A percentile compares a stretch with the other conserved stretches of the same genome.
Conservation (phyloP, 106 monocot species). For the Dioscorea alata region DNA sequence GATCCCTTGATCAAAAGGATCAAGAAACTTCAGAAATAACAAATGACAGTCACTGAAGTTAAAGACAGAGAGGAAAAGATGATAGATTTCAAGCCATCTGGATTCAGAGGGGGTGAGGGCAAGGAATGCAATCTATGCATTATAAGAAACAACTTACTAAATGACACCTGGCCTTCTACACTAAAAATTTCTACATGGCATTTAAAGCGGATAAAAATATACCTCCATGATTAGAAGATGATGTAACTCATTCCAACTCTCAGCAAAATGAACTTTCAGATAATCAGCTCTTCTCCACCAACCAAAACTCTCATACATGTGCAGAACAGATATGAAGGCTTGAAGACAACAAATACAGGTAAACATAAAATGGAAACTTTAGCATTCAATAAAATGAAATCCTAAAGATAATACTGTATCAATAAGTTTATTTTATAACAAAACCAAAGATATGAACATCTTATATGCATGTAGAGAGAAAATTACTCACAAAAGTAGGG, state of each 20-base stretch:
- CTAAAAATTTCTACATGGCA: too few species aligned
- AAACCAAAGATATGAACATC: too few species aligned
- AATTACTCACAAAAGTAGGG: constrained; percentile 86
- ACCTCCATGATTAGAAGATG: constrained; percentile 99
- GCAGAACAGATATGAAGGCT: constrained; percentile 98
- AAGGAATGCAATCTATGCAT: neutral
- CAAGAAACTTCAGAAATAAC: too few species aligned
- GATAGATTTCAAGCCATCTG: neutral
- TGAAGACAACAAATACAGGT: constrained; percentile 3
- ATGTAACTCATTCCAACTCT: constrained; percentile 97
- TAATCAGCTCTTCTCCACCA: constrained; percentile 99
- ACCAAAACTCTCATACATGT: constrained; percentile 95
- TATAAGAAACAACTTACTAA: too few species aligned
- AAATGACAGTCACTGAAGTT: too few species aligned
- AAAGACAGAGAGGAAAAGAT: neutral
- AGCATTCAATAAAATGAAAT: too few species aligned
- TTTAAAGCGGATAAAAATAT: neutral
- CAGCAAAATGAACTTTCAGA: constrained; percentile 99
- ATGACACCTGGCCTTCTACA: too few species aligned
- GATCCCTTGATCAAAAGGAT: too few species aligned
- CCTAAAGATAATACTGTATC: too few species aligned
- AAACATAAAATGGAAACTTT: too few species aligned
- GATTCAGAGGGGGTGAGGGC: neutral
- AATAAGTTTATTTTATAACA: too few species aligned
- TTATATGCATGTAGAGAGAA: neutral